Conservation (phyloP, 352 stramenopile species). For the Pythium folliculosum region DNA sequence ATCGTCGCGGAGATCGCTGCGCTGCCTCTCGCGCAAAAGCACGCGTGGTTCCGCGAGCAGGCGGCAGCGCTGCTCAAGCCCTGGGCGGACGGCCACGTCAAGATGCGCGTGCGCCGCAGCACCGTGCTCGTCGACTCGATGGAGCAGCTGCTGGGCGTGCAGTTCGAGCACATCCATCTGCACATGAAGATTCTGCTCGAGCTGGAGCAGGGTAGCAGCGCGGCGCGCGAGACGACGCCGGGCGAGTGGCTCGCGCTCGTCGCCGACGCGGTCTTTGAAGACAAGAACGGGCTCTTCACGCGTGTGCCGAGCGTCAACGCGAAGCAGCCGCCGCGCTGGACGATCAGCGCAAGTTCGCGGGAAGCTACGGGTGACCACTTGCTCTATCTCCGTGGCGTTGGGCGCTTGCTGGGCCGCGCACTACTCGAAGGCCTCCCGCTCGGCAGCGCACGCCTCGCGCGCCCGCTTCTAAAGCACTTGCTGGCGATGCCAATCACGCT, state of each 20-base stretch:
- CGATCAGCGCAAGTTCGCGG: conserved; percentile 83
- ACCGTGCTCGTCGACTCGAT: conserved; percentile 87
- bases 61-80: conserved; percentile 83
- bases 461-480: conserved; percentile 86
- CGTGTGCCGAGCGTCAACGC: too few species aligned
- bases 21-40: conserved; percentile 88
- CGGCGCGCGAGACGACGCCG: conserved; percentile 19
- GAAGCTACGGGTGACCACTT: conserved; percentile 93
- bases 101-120: conserved; percentile 84
- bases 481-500: conserved; percentile 88
- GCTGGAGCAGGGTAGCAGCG: too few species aligned
- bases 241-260: conserved; percentile 90
- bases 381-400: conserved; percentile 97
- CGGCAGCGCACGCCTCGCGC: conserved; percentile 80
- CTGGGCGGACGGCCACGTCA: conserved; percentile 83
- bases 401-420: conserved; percentile 94
- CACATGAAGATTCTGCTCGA: conserved; percentile 88
- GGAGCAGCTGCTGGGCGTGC: conserved; percentile 79
- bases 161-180: conserved; percentile 89
- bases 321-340: conserved; percentile 40
- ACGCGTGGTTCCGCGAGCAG: conserved; percentile 85
- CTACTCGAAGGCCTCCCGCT: conserved; percentile 94
- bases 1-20: conserved; percentile 85
- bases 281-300: conserved; percentile 84
- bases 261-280: conserved; percentile 84